Evolutionary conservation across 108 stramenopile genomes (phyloP).

Genomic region (Cyclotella kingstonii): DNA sequence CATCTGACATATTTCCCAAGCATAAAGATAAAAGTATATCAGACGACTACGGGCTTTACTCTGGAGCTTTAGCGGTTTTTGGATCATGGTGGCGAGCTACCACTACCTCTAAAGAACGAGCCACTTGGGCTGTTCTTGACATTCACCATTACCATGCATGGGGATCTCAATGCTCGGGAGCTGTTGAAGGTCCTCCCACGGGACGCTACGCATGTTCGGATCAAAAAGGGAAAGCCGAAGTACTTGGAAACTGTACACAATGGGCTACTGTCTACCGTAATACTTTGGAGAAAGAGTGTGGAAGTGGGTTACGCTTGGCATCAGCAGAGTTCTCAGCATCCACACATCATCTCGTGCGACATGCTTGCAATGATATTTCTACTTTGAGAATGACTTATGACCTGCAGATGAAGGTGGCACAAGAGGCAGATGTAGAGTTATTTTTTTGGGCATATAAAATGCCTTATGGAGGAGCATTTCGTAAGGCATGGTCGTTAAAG

Average conservation of each 20-base stretch:
- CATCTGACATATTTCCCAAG: constrained; percentile 18
- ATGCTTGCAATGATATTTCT: constrained; percentile 62
- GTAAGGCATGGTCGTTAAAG: constrained; percentile 69
- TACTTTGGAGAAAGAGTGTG: constrained; percentile 49
- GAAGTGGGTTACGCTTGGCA: constrained; percentile 47
- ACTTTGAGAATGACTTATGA: constrained; percentile 52
- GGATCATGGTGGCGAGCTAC: constrained; percentile 64
- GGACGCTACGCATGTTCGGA: constrained; percentile 58
- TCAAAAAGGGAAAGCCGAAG: constrained; percentile 18
- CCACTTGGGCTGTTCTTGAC: constrained; percentile 66
- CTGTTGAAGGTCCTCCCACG: constrained; percentile 56
- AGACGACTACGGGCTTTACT: constrained; percentile 30
- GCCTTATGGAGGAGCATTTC: constrained; percentile 78
- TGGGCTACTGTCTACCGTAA: constrained; percentile 60
- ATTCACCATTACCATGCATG: constrained; percentile 83
- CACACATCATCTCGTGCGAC: constrained; percentile 66
- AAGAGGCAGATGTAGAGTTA: constrained; percentile 58
- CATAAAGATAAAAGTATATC: constrained; percentile 18
- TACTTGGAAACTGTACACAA: constrained; percentile 43
- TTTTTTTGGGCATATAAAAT: constrained; percentile 77
- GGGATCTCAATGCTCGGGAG: constrained; percentile 56
- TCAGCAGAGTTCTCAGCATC: constrained; percentile 75
- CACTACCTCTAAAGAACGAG: constrained; percentile 59
- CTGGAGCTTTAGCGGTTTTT: constrained; percentile 33
- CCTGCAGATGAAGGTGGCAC: constrained; percentile 49